A percentile compares a stretch with the other conserved stretches of the same genome.
These are phyloP conservation scores for Auricularia sp. DNA, from an alignment of 768 basidiomycete genomes.

Conservation along the genomic window DNA sequence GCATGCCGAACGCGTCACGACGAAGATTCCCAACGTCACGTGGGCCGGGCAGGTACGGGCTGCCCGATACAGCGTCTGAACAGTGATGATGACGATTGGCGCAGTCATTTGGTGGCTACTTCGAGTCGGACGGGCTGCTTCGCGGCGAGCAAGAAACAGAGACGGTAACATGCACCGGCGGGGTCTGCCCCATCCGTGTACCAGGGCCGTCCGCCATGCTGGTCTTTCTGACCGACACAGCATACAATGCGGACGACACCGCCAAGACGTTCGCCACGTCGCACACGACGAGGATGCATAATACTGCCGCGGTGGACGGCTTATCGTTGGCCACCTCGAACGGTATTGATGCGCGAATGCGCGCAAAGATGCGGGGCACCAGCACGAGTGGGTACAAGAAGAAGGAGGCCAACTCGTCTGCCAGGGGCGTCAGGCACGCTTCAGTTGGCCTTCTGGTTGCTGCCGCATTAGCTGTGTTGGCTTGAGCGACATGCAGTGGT, in stretches of 20 bases:
- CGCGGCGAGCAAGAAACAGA: constrained; percentile 43
- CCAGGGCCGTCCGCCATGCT: constrained; percentile 66
- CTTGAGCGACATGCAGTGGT: too few relatives aligned
- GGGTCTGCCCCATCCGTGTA: constrained; percentile 50
- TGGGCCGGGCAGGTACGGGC: constrained; percentile 54
- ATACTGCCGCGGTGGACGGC: neutral
- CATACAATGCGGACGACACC: neutral
- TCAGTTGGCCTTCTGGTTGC: neutral
- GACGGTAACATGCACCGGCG: constrained; percentile 46
- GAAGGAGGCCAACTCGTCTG: neutral
- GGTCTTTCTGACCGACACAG: constrained; percentile 45
- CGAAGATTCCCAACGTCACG: constrained; percentile 49
- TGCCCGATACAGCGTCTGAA: neutral
- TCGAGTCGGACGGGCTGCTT: constrained; percentile 59
- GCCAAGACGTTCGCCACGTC: neutral
- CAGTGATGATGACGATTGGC: neutral
- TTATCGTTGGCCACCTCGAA: neutral
- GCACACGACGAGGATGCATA: neutral
- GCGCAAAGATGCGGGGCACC: neutral
- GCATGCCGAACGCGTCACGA: constrained; percentile 36
- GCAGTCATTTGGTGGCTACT: constrained; percentile 37
- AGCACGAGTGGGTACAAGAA: neutral
- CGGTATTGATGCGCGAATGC: neutral
- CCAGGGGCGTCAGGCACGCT: neutral
- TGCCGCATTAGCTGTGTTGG: neutral